Evolutionary conservation across 495 filamentous ascomycete genomes (phyloP).

Genomic region (Neurospora tetrasperma): DNA sequence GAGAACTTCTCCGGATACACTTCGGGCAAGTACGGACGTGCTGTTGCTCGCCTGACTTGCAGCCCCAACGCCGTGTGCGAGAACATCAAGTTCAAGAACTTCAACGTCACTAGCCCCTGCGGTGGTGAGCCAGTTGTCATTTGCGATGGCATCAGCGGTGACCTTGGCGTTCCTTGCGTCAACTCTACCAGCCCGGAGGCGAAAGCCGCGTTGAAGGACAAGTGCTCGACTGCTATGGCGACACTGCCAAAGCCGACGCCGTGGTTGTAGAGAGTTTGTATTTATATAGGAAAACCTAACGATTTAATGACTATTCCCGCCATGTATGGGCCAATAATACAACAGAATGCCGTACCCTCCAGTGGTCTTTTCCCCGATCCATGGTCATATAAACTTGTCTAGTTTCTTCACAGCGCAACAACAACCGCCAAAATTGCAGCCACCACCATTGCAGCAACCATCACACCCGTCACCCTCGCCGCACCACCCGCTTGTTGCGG

Average conservation of each 20-base stretch:
- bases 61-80: conserved; percentile 42
- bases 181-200: conserved; percentile 20
- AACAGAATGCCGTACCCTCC: background rate
- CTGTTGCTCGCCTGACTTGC: conserved; percentile 41
- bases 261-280: conserved; percentile 3
- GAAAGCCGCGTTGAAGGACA: conserved; percentile 15
- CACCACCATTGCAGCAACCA: conserved; percentile 9
- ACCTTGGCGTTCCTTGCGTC: conserved; percentile 38
- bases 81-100: conserved; percentile 39
- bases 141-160: conserved; percentile 43
- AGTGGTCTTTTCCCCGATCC: background rate
- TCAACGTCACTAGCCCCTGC: conserved; percentile 39
- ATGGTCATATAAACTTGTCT: background rate
- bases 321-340: background rate
- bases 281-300: background rate
- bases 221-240: conserved; percentile 16
- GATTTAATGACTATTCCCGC: background rate
- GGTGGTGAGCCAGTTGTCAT: conserved; percentile 36
- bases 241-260: conserved; percentile 13
- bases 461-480: conserved; percentile 4
- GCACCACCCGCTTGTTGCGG: background rate
- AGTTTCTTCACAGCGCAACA: conserved; percentile 11
- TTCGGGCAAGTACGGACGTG: conserved; percentile 38
- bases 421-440: conserved; percentile 20
- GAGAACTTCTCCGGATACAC: conserved; percentile 46